phyloP scores from a whole-genome alignment of 257 asterid genomes.

The Plantago ovata region DNA sequence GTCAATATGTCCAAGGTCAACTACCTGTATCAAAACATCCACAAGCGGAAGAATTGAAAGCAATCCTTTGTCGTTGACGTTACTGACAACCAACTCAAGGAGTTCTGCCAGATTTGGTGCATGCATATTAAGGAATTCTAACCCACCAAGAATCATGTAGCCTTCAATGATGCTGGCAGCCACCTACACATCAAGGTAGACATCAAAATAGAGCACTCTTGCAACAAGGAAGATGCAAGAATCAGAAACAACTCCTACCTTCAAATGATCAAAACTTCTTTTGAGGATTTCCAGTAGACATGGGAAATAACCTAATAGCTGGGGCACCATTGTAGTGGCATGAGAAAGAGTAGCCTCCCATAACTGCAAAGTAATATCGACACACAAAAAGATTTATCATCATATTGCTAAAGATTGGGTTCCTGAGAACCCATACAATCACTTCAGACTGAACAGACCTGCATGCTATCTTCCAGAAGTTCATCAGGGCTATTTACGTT shows the following conservation, averaged over 20 bases:
- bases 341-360: constrained; percentile 94
- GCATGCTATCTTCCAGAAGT: constrained; percentile 93
- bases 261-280: constrained; percentile 80
- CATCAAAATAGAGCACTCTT: constrained; percentile 21
- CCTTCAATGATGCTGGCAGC: constrained; percentile 85
- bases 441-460: constrained; percentile 37
- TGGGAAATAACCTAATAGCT: constrained; percentile 73
- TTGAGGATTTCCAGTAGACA: constrained; percentile 85
- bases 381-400: constrained; percentile 15
- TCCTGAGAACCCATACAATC: not conserved
- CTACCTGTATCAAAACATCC: constrained; percentile 92
- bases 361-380: constrained; percentile 46
- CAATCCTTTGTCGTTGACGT: constrained; percentile 85
- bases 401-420: constrained; percentile 7
- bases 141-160: constrained; percentile 81
- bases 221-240: constrained; percentile 14
- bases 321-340: constrained; percentile 86
- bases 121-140: constrained; percentile 73
- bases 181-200: constrained; percentile 46
- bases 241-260: constrained; percentile 37
- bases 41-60: constrained; percentile 79
- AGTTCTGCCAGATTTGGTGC: constrained; percentile 68
- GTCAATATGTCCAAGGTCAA: constrained; percentile 17
- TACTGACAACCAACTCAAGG: constrained; percentile 84
- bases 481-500: constrained; percentile 85